Evolutionary conservation across 805 yeast genomes (phyloP).

Genomic region (Alloascoidea africana): DNA sequence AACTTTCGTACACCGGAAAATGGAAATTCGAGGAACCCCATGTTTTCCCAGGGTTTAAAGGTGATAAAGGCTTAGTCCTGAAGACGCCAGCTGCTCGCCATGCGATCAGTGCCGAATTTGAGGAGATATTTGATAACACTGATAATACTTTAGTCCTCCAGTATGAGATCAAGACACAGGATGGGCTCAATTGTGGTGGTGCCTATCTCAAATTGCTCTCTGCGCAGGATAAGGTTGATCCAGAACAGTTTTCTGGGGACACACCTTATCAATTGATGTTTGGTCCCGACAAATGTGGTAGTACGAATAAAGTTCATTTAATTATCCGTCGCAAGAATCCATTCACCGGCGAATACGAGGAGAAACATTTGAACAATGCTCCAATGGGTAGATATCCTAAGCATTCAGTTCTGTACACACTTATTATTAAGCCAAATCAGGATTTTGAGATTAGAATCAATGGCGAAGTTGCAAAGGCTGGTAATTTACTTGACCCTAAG

Average conservation of each 20-base stretch:
- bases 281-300: constrained; percentile 89
- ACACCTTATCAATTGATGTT: constrained; percentile 81
- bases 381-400: constrained; percentile 49
- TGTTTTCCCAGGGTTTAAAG: constrained; percentile 41
- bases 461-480: constrained; percentile 60
- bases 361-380: constrained; percentile 51
- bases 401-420: constrained; percentile 58
- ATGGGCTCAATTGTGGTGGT: constrained; percentile 75
- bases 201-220: constrained; percentile 70
- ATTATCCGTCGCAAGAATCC: constrained; percentile 49
- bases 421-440: constrained; percentile 49
- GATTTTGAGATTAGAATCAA: constrained; percentile 71
- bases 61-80: constrained; percentile 66
- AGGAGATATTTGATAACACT: constrained; percentile 40
- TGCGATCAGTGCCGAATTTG: constrained; percentile 58
- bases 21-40: constrained; percentile 61
- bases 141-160: constrained; percentile 64
- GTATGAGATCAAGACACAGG: constrained; percentile 77
- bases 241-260: constrained; percentile 38
- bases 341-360: constrained; percentile 38
- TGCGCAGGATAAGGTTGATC: constrained; percentile 17
- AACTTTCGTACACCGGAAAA: constrained; percentile 48
- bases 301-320: constrained; percentile 66
- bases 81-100: constrained; percentile 67
- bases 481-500: constrained; percentile 44